Conservation (phyloP, 345 rosid genomes). For the Hirschfeldia incana region DNA sequence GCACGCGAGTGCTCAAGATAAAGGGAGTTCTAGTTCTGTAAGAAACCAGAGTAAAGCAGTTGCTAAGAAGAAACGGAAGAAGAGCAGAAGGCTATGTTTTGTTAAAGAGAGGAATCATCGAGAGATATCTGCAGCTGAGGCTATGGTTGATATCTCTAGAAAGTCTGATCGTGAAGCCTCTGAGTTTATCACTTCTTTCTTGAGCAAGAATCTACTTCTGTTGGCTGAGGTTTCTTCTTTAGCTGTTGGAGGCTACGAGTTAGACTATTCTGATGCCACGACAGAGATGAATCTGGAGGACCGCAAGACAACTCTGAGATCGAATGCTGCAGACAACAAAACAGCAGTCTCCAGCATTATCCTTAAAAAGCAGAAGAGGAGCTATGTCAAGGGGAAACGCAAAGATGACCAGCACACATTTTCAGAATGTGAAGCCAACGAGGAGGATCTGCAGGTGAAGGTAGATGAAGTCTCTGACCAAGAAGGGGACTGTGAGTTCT, state of each 20-base stretch:
- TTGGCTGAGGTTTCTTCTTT: slow-evolving; percentile 51
- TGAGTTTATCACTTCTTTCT: not conserved
- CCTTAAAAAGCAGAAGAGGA: slow-evolving; percentile 41
- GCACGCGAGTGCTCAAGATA: slow-evolving; percentile 23
- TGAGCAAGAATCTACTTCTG: slow-evolving; percentile 45
- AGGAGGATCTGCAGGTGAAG: slow-evolving; percentile 51
- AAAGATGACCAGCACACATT: slow-evolving; percentile 47
- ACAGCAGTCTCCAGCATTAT: slow-evolving; percentile 15
- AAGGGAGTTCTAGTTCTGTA: slow-evolving; percentile 19
- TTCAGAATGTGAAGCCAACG: slow-evolving; percentile 48
- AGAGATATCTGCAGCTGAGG: slow-evolving; percentile 50
- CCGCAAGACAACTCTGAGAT: slow-evolving; percentile 18
- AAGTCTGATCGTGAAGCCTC: slow-evolving; percentile 25
- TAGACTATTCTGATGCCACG: slow-evolving; percentile 50
- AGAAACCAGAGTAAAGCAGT: not conserved
- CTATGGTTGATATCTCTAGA: slow-evolving; percentile 51
- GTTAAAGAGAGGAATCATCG: slow-evolving; percentile 46
- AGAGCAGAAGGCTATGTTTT: slow-evolving; percentile 47
- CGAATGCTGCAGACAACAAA: slow-evolving; percentile 16
- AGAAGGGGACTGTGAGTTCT: not conserved
- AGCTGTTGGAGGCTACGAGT: slow-evolving; percentile 37
- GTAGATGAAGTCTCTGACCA: slow-evolving; percentile 38
- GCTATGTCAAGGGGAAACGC: slow-evolving; percentile 38
- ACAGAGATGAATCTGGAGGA: slow-evolving; percentile 43
- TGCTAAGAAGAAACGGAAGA: slow-evolving; percentile 31